Percentiles rank a stretch among this genome's conserved stretches.
Conservation (phyloP, 805 yeast genomes). For the Suhomyces sp. region DNA sequence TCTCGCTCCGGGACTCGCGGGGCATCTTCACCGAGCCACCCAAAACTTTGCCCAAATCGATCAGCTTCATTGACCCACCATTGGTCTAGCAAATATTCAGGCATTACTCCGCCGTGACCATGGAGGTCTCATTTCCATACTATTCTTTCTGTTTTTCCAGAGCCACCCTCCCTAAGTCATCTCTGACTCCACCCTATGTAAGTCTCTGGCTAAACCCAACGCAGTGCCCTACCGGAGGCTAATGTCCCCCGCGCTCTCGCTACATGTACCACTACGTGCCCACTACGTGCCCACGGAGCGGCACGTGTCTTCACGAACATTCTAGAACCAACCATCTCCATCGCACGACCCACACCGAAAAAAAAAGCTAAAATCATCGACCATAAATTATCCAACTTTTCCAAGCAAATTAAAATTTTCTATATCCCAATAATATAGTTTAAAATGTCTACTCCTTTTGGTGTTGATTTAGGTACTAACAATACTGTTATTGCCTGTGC, state of each 20-base stretch:
- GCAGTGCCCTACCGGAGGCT: neutral
- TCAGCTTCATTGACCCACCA: too few relatives aligned
- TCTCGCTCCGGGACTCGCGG: neutral
- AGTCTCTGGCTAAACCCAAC: too few relatives aligned
- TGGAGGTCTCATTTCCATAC: neutral
- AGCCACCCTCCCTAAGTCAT: neutral
- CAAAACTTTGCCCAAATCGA: too few relatives aligned
- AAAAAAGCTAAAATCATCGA: constrained; percentile 1
- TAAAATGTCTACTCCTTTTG: constrained; percentile 89
- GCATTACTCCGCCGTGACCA: neutral
- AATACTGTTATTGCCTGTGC: constrained; percentile 94
- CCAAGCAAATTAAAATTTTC: neutral
- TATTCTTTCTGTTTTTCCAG: neutral
- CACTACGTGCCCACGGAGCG: neutral
- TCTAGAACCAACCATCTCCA: constrained; percentile 2
- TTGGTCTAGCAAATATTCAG: neutral
- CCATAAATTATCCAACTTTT: constrained; percentile 1
- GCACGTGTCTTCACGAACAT: constrained; percentile 1
- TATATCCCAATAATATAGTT: neutral
- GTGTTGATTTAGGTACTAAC: constrained; percentile 96
- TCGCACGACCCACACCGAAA: constrained; percentile 3
- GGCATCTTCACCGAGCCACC: neutral
- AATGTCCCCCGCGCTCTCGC: neutral
- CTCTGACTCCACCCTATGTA: too few relatives aligned
- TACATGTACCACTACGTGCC: neutral